Conservation (phyloP, 192 early-diverging fungal genomes). For the Rhizophagus prolifer region DNA sequence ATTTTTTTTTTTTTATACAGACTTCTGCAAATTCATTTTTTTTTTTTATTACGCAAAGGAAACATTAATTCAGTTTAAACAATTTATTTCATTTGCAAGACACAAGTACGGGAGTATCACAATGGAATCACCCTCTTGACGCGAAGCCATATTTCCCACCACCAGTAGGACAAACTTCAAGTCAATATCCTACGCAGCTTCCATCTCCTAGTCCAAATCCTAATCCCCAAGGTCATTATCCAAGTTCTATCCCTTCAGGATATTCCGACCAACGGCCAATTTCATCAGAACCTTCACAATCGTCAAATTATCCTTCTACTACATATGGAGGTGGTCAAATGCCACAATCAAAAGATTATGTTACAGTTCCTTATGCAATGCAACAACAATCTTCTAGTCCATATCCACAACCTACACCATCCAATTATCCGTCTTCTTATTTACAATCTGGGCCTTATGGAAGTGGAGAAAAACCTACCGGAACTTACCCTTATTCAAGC, state of each 20-base stretch:
- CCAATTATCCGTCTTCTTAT: not conserved
- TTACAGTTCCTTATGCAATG: not conserved
- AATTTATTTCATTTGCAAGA: not conserved
- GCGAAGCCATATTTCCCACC: not conserved
- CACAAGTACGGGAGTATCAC: not conserved
- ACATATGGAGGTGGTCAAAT: not conserved
- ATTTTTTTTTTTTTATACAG: no score
- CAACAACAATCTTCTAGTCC: not conserved
- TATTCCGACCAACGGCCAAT: not conserved
- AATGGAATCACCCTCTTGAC: constrained; percentile 2
- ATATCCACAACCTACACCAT: not conserved
- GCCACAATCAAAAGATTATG: not conserved
- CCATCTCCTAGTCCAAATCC: not conserved
- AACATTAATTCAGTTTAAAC: not conserved
- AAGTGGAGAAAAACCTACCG: no score
- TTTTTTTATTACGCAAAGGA: not conserved
- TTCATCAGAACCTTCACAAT: not conserved
- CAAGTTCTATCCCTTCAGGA: not conserved
- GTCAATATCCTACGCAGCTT: not conserved
- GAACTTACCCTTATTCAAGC: no score
- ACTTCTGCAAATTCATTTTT: not conserved
- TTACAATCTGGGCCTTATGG: not conserved
- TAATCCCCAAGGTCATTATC: not conserved
- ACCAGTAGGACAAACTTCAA: not conserved
- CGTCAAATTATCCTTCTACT: not conserved